Conservation (phyloP, 2,329 filamentous ascomycete genomes). For the Escovopsis weberi region DNA sequence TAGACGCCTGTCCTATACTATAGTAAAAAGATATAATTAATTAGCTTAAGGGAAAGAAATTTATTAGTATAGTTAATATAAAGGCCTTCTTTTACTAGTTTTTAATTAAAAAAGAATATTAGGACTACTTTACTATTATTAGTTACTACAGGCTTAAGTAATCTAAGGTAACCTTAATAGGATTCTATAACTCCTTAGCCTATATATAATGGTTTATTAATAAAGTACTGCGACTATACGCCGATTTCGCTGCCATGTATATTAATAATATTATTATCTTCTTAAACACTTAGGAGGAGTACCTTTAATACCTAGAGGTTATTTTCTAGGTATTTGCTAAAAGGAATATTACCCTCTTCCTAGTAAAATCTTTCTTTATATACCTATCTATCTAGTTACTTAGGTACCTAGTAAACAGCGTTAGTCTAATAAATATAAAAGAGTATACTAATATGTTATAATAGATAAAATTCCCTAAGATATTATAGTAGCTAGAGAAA, state of each 20-base stretch:
- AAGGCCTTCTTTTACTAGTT: not conserved
- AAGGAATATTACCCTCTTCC: not conserved
- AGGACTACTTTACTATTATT: not conserved
- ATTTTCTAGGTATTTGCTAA: not conserved
- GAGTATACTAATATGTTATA: too few species aligned
- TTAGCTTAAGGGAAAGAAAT: not conserved
- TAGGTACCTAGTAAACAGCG: too few species aligned
- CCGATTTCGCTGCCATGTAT: not conserved
- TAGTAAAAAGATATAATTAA: too few species aligned
- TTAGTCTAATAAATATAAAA: too few species aligned
- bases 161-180: not conserved
- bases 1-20: too few species aligned
- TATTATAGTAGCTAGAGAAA: too few species aligned
- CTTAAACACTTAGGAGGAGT: not conserved
- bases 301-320: not conserved
- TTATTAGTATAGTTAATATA: not conserved
- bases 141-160: not conserved
- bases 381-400: too few species aligned
- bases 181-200: not conserved
- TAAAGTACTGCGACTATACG: too few species aligned
- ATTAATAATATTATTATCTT: not conserved
- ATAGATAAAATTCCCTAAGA: too few species aligned
- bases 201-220: too few species aligned
- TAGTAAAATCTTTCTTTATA: too few species aligned
- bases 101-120: too few species aligned